Percentiles rank a stretch among this genome's conserved stretches.
phyloP scores from a whole-genome alignment of 1,284 basidiomycete species.

The Taiwanofungus camphoratus region DNA sequence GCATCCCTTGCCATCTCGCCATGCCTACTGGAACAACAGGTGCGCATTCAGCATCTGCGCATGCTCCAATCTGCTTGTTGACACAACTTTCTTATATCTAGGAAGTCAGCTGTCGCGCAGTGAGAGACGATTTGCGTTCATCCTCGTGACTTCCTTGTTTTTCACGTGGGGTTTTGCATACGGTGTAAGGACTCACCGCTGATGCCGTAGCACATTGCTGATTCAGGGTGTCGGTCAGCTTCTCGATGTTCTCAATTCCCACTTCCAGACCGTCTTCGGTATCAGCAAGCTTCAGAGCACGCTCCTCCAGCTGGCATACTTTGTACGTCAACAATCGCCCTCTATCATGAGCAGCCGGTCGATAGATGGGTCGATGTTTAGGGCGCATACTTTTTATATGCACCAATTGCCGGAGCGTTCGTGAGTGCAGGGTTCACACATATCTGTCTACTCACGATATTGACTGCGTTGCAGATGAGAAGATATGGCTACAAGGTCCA shows the following conservation, averaged over 20 bases:
- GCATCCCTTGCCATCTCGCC: slow-evolving; percentile 8
- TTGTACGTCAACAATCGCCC: slow-evolving; percentile 34
- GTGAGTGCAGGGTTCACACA: slow-evolving; percentile 28
- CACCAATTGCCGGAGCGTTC: slow-evolving; percentile 53
- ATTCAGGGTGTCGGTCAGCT: slow-evolving; percentile 38
- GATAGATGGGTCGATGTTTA: slow-evolving; percentile 12
- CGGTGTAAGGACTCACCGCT: slow-evolving; percentile 39
- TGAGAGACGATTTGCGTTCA: slow-evolving; percentile 55
- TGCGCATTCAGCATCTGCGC: slow-evolving; percentile 16
- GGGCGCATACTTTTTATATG: slow-evolving; percentile 66
- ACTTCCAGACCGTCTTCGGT: slow-evolving; percentile 69
- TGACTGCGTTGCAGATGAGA: slow-evolving; percentile 40
- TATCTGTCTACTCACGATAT: slow-evolving; percentile 3
- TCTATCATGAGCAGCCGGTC: slow-evolving; percentile 5
- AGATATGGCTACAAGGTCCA: slow-evolving; percentile 54
- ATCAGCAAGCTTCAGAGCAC: slow-evolving; percentile 78
- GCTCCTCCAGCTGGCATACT: slow-evolving; percentile 82
- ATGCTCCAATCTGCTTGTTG: background rate
- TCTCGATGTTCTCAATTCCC: slow-evolving; percentile 81
- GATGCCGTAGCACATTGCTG: slow-evolving; percentile 8
- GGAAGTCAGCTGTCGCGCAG: slow-evolving; percentile 41
- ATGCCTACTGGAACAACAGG: slow-evolving; percentile 32
- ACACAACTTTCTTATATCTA: slow-evolving; percentile 17
- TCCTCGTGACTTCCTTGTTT: slow-evolving; percentile 74
- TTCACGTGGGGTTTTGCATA: slow-evolving; percentile 81